These are phyloP conservation scores for Fusarium nisikadoi DNA, from an alignment of 2,329 filamentous ascomycete species.

Conservation along the genomic window DNA sequence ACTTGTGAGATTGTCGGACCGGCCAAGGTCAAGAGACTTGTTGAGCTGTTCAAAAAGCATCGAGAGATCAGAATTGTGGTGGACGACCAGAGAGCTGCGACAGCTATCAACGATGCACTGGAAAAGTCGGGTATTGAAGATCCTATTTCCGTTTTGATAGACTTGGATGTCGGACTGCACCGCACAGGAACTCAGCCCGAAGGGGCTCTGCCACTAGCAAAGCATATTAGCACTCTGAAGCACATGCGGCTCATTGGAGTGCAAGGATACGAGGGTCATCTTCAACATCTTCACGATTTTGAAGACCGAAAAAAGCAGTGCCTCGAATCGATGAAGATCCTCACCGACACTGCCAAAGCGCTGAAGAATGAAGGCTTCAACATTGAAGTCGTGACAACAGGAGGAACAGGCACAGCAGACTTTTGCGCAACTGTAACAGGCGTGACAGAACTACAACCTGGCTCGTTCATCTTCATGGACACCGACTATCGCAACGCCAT, in stretches of 20 bases:
- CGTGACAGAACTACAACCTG: constrained; percentile 64
- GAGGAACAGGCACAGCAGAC: constrained; percentile 47
- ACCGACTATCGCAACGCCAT: constrained; percentile 65
- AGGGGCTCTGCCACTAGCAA: constrained; percentile 7
- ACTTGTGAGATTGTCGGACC: constrained; percentile 33
- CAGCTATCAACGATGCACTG: constrained; percentile 18
- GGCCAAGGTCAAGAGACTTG: constrained; percentile 14
- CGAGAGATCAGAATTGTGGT: constrained; percentile 19
- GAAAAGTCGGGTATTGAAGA: constrained; percentile 2
- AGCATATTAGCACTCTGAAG: constrained; percentile 1
- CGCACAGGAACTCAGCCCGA: constrained; percentile 11
- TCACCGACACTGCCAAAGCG: constrained; percentile 11
- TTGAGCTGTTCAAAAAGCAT: constrained; percentile 26
- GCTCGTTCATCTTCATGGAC: constrained; percentile 68
- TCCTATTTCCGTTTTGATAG: constrained; percentile 15
- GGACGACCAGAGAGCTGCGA: constrained; percentile 17
- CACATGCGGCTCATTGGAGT: constrained; percentile 27
- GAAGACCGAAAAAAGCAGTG: constrained; percentile 30
- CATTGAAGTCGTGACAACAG: constrained; percentile 28
- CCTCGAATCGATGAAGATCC: constrained; percentile 17
- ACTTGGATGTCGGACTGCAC: constrained; percentile 29
- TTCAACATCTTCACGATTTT: constrained; percentile 29
- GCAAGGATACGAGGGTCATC: constrained; percentile 34
- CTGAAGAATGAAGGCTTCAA: constrained; percentile 5
- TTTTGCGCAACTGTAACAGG: constrained; percentile 62